A percentile compares a stretch with the other conserved stretches of the same genome.
Conservation (phyloP, 2,329 filamentous ascomycete species). For the Leptosphaerulina australis region DNA sequence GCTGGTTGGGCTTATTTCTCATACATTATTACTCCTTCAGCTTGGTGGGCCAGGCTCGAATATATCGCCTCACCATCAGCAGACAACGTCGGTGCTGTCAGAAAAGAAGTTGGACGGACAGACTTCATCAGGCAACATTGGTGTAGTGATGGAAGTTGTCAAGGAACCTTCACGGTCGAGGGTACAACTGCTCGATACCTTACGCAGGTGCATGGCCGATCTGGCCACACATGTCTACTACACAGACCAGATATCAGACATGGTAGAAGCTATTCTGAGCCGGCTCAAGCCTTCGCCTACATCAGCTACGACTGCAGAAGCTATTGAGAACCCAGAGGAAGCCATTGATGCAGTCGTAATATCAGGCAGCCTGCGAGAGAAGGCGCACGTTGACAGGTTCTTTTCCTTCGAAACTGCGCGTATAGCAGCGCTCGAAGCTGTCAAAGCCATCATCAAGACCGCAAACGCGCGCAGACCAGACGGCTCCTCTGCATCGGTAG, state of each 20-base stretch:
- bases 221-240: constrained; percentile 96
- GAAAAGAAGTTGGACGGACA: constrained; percentile 30
- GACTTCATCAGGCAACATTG: constrained; percentile 27
- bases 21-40: constrained; percentile 78
- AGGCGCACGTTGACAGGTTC: constrained; percentile 61
- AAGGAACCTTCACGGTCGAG: constrained; percentile 60
- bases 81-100: constrained; percentile 35
- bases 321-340: constrained; percentile 58
- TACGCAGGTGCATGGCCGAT: constrained; percentile 86
- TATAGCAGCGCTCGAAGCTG: constrained; percentile 71
- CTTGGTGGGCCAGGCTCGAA: constrained; percentile 56
- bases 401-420: constrained; percentile 68
- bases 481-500: constrained; percentile 59
- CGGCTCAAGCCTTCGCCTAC: constrained; percentile 71
- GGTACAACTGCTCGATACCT: constrained; percentile 68
- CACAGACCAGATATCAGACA: constrained; percentile 92
- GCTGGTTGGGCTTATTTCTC: constrained; percentile 80
- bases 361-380: constrained; percentile 58
- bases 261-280: constrained; percentile 80
- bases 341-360: constrained; percentile 57
- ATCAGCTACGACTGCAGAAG: constrained; percentile 54
- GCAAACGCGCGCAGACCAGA: constrained; percentile 65
- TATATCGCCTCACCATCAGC: constrained; percentile 49
- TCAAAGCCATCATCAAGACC: constrained; percentile 81
- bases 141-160: constrained; percentile 49